A percentile compares a stretch with the other conserved stretches of the same genome.
Conservation (phyloP, 169 alveolate species). For the Cryptosporidium viatorum region DNA sequence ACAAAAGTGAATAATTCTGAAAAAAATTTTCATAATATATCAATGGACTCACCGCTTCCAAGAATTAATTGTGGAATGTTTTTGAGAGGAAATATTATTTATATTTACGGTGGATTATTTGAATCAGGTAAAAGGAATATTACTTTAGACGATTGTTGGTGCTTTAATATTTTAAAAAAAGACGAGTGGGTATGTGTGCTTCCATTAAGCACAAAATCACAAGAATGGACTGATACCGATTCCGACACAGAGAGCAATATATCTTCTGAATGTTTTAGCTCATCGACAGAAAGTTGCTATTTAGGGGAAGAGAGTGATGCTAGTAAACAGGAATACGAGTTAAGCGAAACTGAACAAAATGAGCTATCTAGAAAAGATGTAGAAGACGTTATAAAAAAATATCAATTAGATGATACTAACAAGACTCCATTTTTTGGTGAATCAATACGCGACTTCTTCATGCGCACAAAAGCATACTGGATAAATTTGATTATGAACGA, state of each 20-base stretch:
- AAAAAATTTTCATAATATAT: not conserved
- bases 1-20: constrained; percentile 22
- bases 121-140: constrained; percentile 82
- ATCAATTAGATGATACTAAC: constrained; percentile 75
- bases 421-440: constrained; percentile 80
- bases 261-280: constrained; percentile 2
- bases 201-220: constrained; percentile 17
- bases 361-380: constrained; percentile 26
- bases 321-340: not conserved
- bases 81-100: constrained; percentile 77
- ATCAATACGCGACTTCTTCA: constrained; percentile 81
- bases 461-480: constrained; percentile 84
- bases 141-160: constrained; percentile 86
- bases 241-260: constrained; percentile 14
- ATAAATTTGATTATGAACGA: constrained; percentile 75
- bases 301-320: constrained; percentile 20
- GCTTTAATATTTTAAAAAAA: constrained; percentile 79
- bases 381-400: constrained; percentile 21
- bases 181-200: constrained; percentile 82
- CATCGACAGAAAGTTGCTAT: not conserved
- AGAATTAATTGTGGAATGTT: constrained; percentile 81
- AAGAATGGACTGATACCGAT: constrained; percentile 1
- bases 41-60: constrained; percentile 77
- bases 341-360: not conserved
- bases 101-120: constrained; percentile 84